These are phyloP conservation scores for Fusarium domesticum DNA, from an alignment of 2,329 filamentous ascomycete species.

Conservation along the genomic window DNA sequence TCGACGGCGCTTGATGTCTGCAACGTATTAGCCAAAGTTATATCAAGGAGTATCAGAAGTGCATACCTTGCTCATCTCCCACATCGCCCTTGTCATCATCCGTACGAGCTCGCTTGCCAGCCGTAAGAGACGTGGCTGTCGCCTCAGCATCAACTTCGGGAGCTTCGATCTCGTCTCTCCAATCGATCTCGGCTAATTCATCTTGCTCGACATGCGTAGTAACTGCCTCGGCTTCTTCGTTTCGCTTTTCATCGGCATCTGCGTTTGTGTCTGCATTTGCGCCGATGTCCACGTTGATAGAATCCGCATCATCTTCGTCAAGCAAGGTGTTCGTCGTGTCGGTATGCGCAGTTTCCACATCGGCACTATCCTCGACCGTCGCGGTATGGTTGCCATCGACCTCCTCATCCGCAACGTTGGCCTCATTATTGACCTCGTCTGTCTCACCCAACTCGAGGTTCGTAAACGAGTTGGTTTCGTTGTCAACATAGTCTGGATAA, in stretches of 20 bases:
- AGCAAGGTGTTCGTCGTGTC: constrained; percentile 35
- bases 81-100: constrained; percentile 30
- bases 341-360: constrained; percentile 16
- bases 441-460: constrained; percentile 26
- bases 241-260: constrained; percentile 22
- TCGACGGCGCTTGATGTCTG: constrained; percentile 53
- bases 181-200: constrained; percentile 31
- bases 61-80: constrained; percentile 36
- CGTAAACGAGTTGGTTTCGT: constrained; percentile 26
- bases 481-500: constrained; percentile 23
- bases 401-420: constrained; percentile 15
- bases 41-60: background rate
- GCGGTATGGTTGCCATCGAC: constrained; percentile 13
- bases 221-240: constrained; percentile 23
- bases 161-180: constrained; percentile 29
- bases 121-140: constrained; percentile 18
- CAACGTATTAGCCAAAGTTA: constrained; percentile 30
- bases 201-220: constrained; percentile 17
- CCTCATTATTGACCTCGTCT: constrained; percentile 15
- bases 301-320: constrained; percentile 32
- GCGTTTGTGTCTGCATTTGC: constrained; percentile 20
- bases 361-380: constrained; percentile 1
- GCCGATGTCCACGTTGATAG: constrained; percentile 23
- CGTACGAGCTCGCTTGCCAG: constrained; percentile 29
- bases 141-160: constrained; percentile 22